Conservation (phyloP, 768 basidiomycete genomes). For the Sarcomyxa edulis region DNA sequence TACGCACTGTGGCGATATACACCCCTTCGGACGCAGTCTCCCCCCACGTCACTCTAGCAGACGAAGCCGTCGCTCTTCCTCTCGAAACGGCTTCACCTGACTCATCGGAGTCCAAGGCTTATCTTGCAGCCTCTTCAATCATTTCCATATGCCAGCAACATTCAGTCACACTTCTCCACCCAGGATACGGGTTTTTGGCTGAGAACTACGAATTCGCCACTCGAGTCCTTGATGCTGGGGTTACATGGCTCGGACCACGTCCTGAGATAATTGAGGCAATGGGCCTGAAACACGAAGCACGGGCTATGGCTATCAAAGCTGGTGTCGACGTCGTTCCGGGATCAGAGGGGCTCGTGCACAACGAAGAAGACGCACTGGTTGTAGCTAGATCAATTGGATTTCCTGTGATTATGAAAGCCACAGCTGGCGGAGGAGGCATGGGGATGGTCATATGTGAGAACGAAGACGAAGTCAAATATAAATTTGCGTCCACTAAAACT, state of each 20-base stretch:
- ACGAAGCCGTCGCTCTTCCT: slow-evolving; percentile 38
- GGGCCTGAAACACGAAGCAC: slow-evolving; percentile 61
- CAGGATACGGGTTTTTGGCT: slow-evolving; percentile 62
- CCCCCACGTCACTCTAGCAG: slow-evolving; percentile 52
- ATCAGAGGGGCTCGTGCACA: slow-evolving; percentile 39
- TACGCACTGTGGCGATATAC: slow-evolving; percentile 56
- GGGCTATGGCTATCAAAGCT: slow-evolving; percentile 36
- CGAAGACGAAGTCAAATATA: slow-evolving; percentile 29
- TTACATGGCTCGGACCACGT: slow-evolving; percentile 54
- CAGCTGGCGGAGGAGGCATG: slow-evolving; percentile 67
- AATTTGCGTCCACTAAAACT: slow-evolving; percentile 29
- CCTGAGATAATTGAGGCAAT: slow-evolving; percentile 45
- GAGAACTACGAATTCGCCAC: slow-evolving; percentile 57
- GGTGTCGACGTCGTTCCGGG: slow-evolving; percentile 55
- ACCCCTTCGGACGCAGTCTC: slow-evolving; percentile 52
- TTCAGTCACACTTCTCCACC: slow-evolving; percentile 49
- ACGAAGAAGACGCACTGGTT: slow-evolving; percentile 33
- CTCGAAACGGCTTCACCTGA: slow-evolving; percentile 1
- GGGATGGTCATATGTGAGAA: slow-evolving; percentile 51
- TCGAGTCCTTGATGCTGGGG: slow-evolving; percentile 37
- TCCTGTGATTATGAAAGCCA: slow-evolving; percentile 64
- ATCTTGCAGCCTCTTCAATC: slow-evolving; percentile 33
- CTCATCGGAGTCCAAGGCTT: slow-evolving; percentile 36
- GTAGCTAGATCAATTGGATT: slow-evolving; percentile 41
- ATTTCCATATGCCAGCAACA: slow-evolving; percentile 35